Conservation (phyloP, 2,329 filamentous ascomycete genomes). For the Alternaria alternata region DNA sequence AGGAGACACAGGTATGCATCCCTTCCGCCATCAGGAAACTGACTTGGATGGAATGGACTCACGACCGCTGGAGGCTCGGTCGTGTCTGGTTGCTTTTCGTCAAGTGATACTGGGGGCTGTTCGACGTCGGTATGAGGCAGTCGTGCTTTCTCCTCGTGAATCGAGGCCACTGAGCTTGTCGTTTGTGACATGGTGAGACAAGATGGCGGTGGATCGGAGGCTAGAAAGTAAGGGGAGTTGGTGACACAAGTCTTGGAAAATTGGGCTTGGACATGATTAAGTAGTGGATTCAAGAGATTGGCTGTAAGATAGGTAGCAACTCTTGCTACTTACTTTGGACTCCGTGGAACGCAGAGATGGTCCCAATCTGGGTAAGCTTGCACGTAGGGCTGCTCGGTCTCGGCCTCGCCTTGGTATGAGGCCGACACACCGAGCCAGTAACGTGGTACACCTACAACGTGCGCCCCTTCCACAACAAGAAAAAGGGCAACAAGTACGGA, state of each 20-base stretch:
- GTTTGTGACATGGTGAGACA: slow-evolving; percentile 19
- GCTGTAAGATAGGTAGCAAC: neutral
- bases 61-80: slow-evolving; percentile 9
- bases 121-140: slow-evolving; percentile 21
- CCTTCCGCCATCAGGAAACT: slow-evolving; percentile 50
- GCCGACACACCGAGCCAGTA: slow-evolving; percentile 5
- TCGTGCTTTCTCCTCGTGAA: slow-evolving; percentile 26
- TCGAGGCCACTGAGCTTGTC: slow-evolving; percentile 22
- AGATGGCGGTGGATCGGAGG: neutral
- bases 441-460: neutral
- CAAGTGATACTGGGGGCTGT: slow-evolving; percentile 16
- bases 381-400: neutral
- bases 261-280: slow-evolving; percentile 1
- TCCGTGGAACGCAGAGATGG: neutral
- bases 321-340: neutral
- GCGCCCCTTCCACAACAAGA: neutral
- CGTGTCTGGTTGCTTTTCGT: slow-evolving; percentile 21
- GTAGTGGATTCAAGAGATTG: neutral
- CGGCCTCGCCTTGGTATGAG: slow-evolving; percentile 4
- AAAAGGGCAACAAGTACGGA: neutral
- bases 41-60: slow-evolving; percentile 40
- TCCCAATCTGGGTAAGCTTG: neutral
- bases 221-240: neutral
- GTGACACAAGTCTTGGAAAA: neutral
- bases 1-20: slow-evolving; percentile 46